Base-by-base conservation (phyloP, 139 green algal genomes). In the Chlorella sp. region DNA sequence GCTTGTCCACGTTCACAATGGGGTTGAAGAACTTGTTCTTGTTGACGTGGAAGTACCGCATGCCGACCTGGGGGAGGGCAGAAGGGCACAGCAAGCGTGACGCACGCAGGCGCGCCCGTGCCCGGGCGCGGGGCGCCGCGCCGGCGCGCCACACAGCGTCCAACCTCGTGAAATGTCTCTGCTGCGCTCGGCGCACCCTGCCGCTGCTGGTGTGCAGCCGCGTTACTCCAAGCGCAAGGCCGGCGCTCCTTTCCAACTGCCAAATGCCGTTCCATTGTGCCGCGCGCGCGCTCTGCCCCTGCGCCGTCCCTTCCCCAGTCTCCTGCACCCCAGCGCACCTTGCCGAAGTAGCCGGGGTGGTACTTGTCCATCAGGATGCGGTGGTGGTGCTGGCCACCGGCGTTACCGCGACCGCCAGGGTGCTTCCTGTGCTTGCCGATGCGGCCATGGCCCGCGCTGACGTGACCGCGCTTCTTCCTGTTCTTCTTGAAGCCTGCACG, bases 361-460 rank as follows among this genome's bases (percentile, higher is more conserved):
- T 96, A 85, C 91, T 99, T 99, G 88, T 99, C 96, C 59, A 98
- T 93, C 84, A 98, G 83, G 80, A 99, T 99, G 33, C 96, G 87
- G 86, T 99, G 95, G 88, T 99, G 96, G 80, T 99, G 96, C 93
- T 98, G 93, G 43, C 96, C 96, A 94, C 96, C 96, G 76, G 96
- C 96, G 84, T 99, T 99, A 94, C 96, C 96, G 74, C 95, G 94
- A 80, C 96, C 96, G 71, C 88, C 82, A 60, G 96, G 96, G 82
- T 99, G 96, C 91, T 99, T 99, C 50, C 96, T 87, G 87, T 99
- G 96, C 95, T 99, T 99, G 77, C 96, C 96, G 80, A 99, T 92
- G 77, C 96, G 95, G 67, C 96, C 96, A 82, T 99, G 96, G 46
- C 96, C 96, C n/a, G 93, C 91, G 64, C 79, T 93, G 68, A 99